Percentiles rank a stretch among this genome's conserved stretches.
phyloP scores from a whole-genome alignment of 106 monocot species.

The Dendrobium huoshanense region DNA sequence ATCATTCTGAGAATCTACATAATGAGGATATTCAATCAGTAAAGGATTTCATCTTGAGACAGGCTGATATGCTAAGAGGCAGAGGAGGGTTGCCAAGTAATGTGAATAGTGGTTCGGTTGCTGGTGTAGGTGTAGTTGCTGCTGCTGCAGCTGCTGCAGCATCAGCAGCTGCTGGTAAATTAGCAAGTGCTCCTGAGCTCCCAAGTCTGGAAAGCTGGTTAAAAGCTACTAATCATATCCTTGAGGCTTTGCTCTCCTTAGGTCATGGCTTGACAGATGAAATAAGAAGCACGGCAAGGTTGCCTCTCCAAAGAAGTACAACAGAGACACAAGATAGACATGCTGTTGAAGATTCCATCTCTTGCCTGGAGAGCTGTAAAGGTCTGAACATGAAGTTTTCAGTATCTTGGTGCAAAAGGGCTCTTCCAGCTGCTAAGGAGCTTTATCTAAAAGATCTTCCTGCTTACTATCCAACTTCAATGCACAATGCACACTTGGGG shows the following conservation, averaged over 20 bases:
- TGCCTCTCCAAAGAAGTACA: conserved; percentile 5
- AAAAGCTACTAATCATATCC: conserved; percentile 37
- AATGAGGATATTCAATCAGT: conserved; percentile 69
- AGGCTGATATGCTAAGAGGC: conserved; percentile 75
- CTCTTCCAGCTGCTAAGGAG: conserved; percentile 73
- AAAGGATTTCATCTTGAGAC: conserved; percentile 78
- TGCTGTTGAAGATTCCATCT: conserved; percentile 33
- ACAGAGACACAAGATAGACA: conserved; percentile 13
- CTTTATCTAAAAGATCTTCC: conserved; percentile 81
- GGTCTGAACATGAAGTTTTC: conserved; percentile 78
- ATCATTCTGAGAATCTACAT: conserved; percentile 24
- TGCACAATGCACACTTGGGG: conserved; percentile 59
- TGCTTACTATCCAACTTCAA: conserved; percentile 68
- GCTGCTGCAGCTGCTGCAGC: conserved; percentile 86
- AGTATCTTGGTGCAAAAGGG: conserved; percentile 74
- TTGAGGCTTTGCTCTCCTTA: conserved; percentile 40
- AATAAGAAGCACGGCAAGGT: conserved; percentile 8
- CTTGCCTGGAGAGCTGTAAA: conserved; percentile 56
- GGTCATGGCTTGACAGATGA: conserved; percentile 21
- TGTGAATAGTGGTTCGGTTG: conserved; percentile 40
- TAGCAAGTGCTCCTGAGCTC: conserved; percentile 50
- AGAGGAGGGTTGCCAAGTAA: conserved; percentile 58
- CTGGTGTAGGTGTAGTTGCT: conserved; percentile 84
- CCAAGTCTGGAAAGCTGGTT: conserved; percentile 72
- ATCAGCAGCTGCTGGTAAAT: conserved; percentile 57